Evolutionary conservation across 352 stramenopile genomes (phyloP).

Genomic region (Phytophthora pluvialis): DNA sequence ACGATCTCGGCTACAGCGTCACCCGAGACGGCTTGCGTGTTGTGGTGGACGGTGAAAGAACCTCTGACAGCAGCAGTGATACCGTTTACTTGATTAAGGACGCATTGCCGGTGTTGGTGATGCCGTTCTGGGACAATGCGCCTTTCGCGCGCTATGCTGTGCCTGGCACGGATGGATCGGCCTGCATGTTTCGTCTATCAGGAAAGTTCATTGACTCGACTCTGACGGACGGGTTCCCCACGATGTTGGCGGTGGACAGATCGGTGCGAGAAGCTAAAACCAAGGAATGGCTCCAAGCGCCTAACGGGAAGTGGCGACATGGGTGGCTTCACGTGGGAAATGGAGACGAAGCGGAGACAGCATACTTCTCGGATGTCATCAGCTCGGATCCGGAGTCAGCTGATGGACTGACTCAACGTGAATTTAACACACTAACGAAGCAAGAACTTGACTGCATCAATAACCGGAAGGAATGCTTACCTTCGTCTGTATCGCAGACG

Average conservation of each 20-base stretch:
- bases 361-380: slow-evolving; percentile 49
- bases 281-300: slow-evolving; percentile 40
- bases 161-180: slow-evolving; percentile 42
- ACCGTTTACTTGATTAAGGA: slow-evolving; percentile 35
- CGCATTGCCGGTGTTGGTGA: slow-evolving; percentile 48
- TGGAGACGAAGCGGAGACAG: slow-evolving; percentile 26
- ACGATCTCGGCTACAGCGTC: slow-evolving; percentile 37
- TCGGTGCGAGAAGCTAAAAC: slow-evolving; percentile 40
- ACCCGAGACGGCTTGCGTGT: slow-evolving; percentile 33
- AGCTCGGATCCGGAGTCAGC: slow-evolving; percentile 30
- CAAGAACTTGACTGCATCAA: slow-evolving; percentile 41
- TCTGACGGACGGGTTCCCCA: slow-evolving; percentile 3
- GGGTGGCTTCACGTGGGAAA: slow-evolving; percentile 48
- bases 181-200: slow-evolving; percentile 49
- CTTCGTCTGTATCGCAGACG: neutral
- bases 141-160: slow-evolving; percentile 33
- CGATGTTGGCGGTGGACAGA: slow-evolving; percentile 32
- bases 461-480: slow-evolving; percentile 17
- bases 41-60: slow-evolving; percentile 28
- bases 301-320: slow-evolving; percentile 41
- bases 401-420: slow-evolving; percentile 30
- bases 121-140: slow-evolving; percentile 54
- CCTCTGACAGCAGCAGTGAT: slow-evolving; percentile 16
- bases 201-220: slow-evolving; percentile 42
- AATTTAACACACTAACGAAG: slow-evolving; percentile 46